Conservation (phyloP, 2,329 filamentous ascomycete genomes). For the Neopestalotiopsis clavispora region DNA sequence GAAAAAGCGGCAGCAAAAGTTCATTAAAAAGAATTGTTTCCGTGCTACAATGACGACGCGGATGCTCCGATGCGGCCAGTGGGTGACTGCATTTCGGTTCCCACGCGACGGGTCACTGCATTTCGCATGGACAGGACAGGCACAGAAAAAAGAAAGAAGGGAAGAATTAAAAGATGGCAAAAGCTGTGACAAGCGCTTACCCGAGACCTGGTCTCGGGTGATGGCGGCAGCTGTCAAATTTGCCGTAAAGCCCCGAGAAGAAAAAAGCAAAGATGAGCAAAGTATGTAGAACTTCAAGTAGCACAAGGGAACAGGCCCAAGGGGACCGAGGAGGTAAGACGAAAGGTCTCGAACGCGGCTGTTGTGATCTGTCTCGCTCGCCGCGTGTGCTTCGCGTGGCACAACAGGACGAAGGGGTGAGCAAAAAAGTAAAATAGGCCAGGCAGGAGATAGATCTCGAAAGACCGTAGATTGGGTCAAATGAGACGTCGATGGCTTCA, state of each 20-base stretch:
- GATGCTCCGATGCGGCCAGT: background rate
- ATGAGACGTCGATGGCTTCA: background rate
- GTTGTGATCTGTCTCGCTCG: background rate
- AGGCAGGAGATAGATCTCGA: background rate
- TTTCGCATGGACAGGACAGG: background rate
- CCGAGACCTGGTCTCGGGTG: conserved; percentile 5
- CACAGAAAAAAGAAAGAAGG: background rate
- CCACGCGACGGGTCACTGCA: background rate
- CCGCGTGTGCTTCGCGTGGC: background rate
- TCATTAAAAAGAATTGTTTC: background rate
- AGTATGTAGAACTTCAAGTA: background rate
- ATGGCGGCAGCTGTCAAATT: conserved; percentile 10
- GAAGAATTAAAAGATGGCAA: background rate
- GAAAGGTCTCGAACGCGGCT: background rate
- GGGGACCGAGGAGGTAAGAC: background rate
- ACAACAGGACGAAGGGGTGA: background rate
- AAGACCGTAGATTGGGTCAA: background rate
- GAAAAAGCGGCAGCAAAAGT: background rate
- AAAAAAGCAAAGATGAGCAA: background rate
- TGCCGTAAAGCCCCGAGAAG: background rate
- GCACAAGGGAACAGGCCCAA: background rate
- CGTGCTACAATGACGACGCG: background rate
- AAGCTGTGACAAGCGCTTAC: background rate
- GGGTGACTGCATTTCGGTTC: background rate
- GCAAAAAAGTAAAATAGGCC: background rate